phyloP scores from a whole-genome alignment of 495 filamentous ascomycete species.

The Margaritispora aquatica region DNA sequence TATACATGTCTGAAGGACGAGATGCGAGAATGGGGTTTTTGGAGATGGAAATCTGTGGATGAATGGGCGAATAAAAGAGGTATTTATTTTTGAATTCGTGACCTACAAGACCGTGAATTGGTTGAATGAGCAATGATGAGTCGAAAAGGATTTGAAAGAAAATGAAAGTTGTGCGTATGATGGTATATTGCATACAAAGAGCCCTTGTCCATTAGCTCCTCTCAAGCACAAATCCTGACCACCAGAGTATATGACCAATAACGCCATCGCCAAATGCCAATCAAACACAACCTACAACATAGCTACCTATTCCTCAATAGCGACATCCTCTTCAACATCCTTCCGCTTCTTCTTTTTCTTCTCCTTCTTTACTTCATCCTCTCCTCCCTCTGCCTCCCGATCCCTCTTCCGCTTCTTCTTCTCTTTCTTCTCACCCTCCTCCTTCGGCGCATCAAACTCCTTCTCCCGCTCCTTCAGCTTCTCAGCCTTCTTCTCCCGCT shows the following conservation, averaged over 20 bases:
- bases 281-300: background rate
- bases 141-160: too few species aligned
- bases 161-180: too few species aligned
- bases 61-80: too few species aligned
- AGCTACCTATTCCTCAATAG: background rate
- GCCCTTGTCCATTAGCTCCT: background rate
- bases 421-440: slow-evolving; percentile 47
- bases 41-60: too few species aligned
- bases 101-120: too few species aligned
- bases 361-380: slow-evolving; percentile 24
- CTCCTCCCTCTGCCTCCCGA: slow-evolving; percentile 45
- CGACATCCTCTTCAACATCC: slow-evolving; percentile 12
- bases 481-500: slow-evolving; percentile 79
- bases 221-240: background rate
- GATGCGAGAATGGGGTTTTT: too few species aligned
- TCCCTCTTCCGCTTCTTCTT: slow-evolving; percentile 55
- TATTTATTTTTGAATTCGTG: too few species aligned
- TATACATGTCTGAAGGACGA: too few species aligned
- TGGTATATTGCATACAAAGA: background rate
- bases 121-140: too few species aligned
- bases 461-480: slow-evolving; percentile 79
- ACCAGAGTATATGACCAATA: background rate
- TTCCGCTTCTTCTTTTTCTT: slow-evolving; percentile 25
- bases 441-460: slow-evolving; percentile 81
- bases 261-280: slow-evolving; percentile 19